Conservation (phyloP, 1,139 yeast species). For the Yamadazyma aaseri region DNA sequence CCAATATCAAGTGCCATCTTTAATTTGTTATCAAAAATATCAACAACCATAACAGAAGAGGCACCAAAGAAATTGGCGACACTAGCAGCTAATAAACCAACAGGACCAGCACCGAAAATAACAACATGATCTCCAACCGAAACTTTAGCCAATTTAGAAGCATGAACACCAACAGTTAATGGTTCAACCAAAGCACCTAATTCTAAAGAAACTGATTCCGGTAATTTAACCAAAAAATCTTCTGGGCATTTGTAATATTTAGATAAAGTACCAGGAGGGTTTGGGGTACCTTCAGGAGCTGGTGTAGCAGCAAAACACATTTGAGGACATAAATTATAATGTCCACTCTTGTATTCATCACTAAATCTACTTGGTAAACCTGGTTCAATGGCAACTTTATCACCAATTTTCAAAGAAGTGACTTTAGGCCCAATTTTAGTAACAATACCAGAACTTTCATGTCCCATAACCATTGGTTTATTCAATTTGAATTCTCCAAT, state of each 20-base stretch:
- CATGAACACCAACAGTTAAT: slow-evolving; percentile 82
- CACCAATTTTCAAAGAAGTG: slow-evolving; percentile 62
- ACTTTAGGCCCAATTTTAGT: slow-evolving; percentile 65
- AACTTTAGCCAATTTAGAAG: slow-evolving; percentile 66
- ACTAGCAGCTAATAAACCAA: slow-evolving; percentile 77
- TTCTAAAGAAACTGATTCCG: slow-evolving; percentile 73
- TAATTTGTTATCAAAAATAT: slow-evolving; percentile 58
- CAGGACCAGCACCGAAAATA: slow-evolving; percentile 93
- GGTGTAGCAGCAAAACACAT: slow-evolving; percentile 92
- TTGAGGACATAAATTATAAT: slow-evolving; percentile 78
- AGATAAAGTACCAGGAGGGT: slow-evolving; percentile 69
- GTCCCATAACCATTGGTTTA: slow-evolving; percentile 73
- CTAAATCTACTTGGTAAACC: slow-evolving; percentile 77
- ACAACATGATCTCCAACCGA: slow-evolving; percentile 72
- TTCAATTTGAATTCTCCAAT: slow-evolving; percentile 73
- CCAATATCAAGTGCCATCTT: slow-evolving; percentile 57
- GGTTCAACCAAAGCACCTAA: slow-evolving; percentile 93
- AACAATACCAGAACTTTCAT: slow-evolving; percentile 74
- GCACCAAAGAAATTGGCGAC: slow-evolving; percentile 86
- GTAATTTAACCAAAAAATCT: slow-evolving; percentile 77
- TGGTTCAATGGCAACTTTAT: slow-evolving; percentile 75
- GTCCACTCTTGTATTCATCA: slow-evolving; percentile 72
- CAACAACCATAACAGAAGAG: slow-evolving; percentile 61
- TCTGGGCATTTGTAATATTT: slow-evolving; percentile 76
- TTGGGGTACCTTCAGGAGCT: slow-evolving; percentile 34